These are phyloP conservation scores for Claviceps sp. DNA, from an alignment of 2,329 filamentous ascomycete species.

Conservation along the genomic window DNA sequence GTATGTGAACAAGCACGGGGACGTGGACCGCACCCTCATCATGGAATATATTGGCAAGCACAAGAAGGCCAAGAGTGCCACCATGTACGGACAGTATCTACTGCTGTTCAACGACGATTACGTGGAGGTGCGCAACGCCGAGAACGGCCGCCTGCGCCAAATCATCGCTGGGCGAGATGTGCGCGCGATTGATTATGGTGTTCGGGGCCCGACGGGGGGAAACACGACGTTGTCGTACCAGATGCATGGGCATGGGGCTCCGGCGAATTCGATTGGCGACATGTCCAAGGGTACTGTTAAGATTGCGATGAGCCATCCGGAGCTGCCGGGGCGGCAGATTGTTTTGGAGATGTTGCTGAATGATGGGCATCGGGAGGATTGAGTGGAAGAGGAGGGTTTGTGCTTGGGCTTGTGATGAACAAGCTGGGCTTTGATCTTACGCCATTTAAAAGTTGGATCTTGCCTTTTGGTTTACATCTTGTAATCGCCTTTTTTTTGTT, in stretches of 20 bases:
- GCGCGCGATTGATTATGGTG: conserved; percentile 76
- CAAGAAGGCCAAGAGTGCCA: conserved; percentile 65
- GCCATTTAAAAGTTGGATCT: background rate
- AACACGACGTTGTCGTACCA: conserved; percentile 24
- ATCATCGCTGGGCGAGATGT: conserved; percentile 90
- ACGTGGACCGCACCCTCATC: conserved; percentile 83
- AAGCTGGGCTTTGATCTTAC: background rate
- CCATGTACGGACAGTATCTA: conserved; percentile 83
- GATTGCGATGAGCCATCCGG: conserved; percentile 88
- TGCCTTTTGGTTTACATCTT: too few relatives aligned
- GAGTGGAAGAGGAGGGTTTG: background rate
- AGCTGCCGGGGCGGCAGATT: conserved; percentile 70
- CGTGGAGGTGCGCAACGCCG: conserved; percentile 90
- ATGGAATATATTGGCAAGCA: conserved; percentile 97
- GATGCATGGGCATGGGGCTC: conserved; percentile 21
- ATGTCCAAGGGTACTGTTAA: conserved; percentile 68
- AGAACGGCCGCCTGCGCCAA: conserved; percentile 85
- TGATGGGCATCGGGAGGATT: conserved; percentile 53
- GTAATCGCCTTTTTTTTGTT: background rate
- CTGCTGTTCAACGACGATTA: conserved; percentile 93
- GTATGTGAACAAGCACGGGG: conserved; percentile 96
- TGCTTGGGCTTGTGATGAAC: background rate
- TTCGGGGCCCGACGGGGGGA: conserved; percentile 45
- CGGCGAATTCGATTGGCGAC: conserved; percentile 23
- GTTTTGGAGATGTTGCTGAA: conserved; percentile 88